Percentiles rank a stretch among this genome's conserved stretches.
Evolutionary conservation across 2,329 filamentous ascomycete species (phyloP).

Genomic region (Talaromyces rugulosus): DNA sequence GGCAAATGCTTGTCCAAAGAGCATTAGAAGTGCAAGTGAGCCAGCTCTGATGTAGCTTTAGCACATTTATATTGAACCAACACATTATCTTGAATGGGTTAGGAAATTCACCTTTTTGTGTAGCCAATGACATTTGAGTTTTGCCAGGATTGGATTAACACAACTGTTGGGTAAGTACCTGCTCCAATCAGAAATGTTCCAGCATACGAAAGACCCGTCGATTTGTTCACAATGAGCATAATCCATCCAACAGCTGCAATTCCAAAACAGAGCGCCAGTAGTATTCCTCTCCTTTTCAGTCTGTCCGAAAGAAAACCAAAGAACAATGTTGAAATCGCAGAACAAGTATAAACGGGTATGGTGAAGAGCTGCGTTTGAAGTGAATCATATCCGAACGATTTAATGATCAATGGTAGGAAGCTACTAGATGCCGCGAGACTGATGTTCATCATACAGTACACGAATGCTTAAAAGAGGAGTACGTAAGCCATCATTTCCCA

Average conservation of each 20-base stretch:
- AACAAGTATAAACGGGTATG: not conserved
- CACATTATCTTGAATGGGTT: too few species aligned
- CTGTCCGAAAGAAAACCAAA: not conserved
- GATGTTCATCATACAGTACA: not conserved
- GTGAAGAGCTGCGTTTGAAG: not conserved
- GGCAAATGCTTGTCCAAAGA: not conserved
- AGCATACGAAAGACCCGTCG: not conserved
- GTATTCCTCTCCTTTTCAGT: not conserved
- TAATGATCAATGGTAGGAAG: not conserved
- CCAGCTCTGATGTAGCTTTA: not conserved
- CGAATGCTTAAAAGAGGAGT: not conserved
- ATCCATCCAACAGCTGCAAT: not conserved
- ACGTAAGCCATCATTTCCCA: not conserved
- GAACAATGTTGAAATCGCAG: not conserved
- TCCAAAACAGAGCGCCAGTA: not conserved
- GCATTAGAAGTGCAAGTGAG: not conserved
- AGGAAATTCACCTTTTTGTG: not conserved
- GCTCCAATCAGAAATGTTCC: not conserved
- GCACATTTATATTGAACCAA: not conserved
- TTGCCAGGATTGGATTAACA: slow-evolving; percentile 3
- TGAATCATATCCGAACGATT: not conserved
- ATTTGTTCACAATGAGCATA: not conserved
- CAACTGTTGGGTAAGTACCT: slow-evolving; percentile 1
- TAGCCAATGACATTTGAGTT: slow-evolving; percentile 5
- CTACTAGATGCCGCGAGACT: not conserved